Conservation (phyloP, 1,284 basidiomycete genomes). For the Vanrija sp. region DNA sequence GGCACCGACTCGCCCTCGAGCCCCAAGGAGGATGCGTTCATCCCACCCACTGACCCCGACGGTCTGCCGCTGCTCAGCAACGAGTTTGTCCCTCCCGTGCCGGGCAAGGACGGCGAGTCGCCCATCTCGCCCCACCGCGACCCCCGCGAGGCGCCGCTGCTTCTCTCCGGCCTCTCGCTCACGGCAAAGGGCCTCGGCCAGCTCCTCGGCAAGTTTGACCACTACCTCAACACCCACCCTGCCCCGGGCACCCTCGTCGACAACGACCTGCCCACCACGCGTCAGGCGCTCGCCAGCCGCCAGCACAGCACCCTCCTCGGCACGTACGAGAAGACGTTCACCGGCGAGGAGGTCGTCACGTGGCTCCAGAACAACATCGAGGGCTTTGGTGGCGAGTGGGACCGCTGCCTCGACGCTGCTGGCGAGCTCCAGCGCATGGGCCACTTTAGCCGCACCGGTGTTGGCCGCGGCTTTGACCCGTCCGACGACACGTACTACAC, state of each 20-base stretch:
- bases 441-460: constrained; percentile 67
- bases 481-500: constrained; percentile 42
- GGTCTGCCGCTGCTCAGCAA: constrained; percentile 29
- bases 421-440: constrained; percentile 69
- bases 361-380: constrained; percentile 69
- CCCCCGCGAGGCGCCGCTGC: constrained; percentile 54
- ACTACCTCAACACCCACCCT: constrained; percentile 38
- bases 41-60: constrained; percentile 38
- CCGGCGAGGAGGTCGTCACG: constrained; percentile 70
- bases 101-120: constrained; percentile 8
- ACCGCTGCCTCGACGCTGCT: constrained; percentile 74
- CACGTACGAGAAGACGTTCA: constrained; percentile 79
- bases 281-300: constrained; percentile 60
- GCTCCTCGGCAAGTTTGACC: constrained; percentile 57
- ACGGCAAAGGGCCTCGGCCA: constrained; percentile 62
- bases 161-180: constrained; percentile 69
- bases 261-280: constrained; percentile 44
- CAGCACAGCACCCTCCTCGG: constrained; percentile 73
- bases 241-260: constrained; percentile 32
- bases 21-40: constrained; percentile 39
- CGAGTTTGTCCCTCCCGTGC: constrained; percentile 17
- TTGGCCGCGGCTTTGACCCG: constrained; percentile 46
- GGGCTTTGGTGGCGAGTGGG: constrained; percentile 66
- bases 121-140: constrained; percentile 4
- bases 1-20: constrained; percentile 24